Evolutionary conservation across 2,329 filamentous ascomycete species (phyloP).

Genomic region (Diaporthe caulivora): DNA sequence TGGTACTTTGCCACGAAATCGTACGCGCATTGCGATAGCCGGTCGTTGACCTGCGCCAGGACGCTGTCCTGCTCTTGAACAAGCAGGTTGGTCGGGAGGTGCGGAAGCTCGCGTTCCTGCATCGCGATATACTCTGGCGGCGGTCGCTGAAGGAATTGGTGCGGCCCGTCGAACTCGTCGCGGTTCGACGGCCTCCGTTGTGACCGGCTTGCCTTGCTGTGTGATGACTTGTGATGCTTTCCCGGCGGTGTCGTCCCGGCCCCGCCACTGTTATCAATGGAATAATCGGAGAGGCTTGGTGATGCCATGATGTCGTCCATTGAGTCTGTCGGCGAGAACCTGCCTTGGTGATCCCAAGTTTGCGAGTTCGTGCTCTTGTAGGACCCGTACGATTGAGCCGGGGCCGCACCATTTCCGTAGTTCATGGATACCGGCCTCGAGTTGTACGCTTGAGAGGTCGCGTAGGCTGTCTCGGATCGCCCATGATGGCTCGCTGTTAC

Average conservation of each 20-base stretch:
- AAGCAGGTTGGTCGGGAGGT: constrained; percentile 84
- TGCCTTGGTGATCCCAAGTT: constrained; percentile 61
- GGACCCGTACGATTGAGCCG: constrained; percentile 46
- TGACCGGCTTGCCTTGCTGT: constrained; percentile 58
- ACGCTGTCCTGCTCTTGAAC: constrained; percentile 89
- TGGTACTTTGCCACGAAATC: constrained; percentile 93
- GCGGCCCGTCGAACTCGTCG: constrained; percentile 90
- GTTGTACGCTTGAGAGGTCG: constrained; percentile 55
- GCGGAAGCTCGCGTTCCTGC: constrained; percentile 84
- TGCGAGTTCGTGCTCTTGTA: constrained; percentile 58
- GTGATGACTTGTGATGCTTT: constrained; percentile 57
- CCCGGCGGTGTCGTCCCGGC: constrained; percentile 53
- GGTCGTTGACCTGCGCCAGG: constrained; percentile 83
- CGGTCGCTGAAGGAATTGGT: constrained; percentile 83
- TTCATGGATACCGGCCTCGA: constrained; percentile 56
- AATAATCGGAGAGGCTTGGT: constrained; percentile 71
- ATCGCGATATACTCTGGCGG: constrained; percentile 78
- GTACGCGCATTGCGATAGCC: constrained; percentile 86
- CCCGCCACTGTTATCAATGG: constrained; percentile 63
- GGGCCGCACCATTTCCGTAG: constrained; percentile 44
- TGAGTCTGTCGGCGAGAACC: constrained; percentile 69
- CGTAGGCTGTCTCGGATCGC: constrained; percentile 52
- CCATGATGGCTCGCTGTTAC: constrained; percentile 49
- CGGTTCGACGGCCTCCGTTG: constrained; percentile 82
- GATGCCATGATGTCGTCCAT: constrained; percentile 71